Evolutionary conservation across 1,284 basidiomycete species (phyloP).

Genomic region (Apiotrichum montevideense): DNA sequence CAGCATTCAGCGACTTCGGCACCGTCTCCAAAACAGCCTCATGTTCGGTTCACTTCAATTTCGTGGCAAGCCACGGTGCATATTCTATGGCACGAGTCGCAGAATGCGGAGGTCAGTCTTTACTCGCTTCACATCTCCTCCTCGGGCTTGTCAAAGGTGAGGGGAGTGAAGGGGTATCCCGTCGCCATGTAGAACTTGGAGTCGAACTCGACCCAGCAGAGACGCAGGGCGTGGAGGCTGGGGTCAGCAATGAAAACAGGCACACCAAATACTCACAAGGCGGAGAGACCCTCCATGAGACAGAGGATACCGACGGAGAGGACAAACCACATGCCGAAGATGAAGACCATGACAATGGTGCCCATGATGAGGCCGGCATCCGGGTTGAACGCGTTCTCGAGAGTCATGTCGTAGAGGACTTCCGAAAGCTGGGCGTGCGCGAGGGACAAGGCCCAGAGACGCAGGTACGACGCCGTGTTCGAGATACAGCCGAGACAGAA

Average conservation of each 20-base stretch:
- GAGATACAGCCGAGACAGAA: slow-evolving; percentile 98
- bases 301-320: slow-evolving; percentile 73
- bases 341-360: slow-evolving; percentile 57
- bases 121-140: neutral
- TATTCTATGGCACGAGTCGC: too few relatives aligned
- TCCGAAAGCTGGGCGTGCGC: slow-evolving; percentile 97
- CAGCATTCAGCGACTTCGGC: too few relatives aligned
- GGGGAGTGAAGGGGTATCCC: slow-evolving; percentile 56
- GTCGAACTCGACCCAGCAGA: slow-evolving; percentile 95
- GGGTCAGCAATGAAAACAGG: too few relatives aligned
- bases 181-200: slow-evolving; percentile 93
- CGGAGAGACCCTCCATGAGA: slow-evolving; percentile 92
- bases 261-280: slow-evolving; percentile 53
- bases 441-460: slow-evolving; percentile 95
- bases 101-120: too few relatives aligned
- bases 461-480: slow-evolving; percentile 98
- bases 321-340: slow-evolving; percentile 73
- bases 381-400: slow-evolving; percentile 54
- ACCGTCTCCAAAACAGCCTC: too few relatives aligned
- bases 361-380: slow-evolving; percentile 51
- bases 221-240: slow-evolving; percentile 70
- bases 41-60: too few relatives aligned
- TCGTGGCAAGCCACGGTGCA: too few relatives aligned
- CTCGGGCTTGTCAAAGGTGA: slow-evolving; percentile 34
- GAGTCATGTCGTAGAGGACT: slow-evolving; percentile 84